Conservation (phyloP, 2,329 filamentous ascomycete genomes). For the Biscogniauxia marginata region DNA sequence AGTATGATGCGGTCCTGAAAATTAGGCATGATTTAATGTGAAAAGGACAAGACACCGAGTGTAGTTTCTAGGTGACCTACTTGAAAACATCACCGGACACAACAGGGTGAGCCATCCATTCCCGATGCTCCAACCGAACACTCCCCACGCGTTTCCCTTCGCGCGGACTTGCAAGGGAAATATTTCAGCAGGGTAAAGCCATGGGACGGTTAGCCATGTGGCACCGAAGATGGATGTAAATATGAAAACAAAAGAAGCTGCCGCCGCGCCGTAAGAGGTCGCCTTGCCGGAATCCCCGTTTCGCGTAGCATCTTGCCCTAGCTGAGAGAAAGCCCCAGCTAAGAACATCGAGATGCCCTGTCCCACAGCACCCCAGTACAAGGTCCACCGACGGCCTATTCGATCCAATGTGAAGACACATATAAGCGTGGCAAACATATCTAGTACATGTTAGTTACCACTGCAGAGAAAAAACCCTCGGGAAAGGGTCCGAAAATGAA, state of each 20-base stretch:
- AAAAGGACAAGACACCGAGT: too few species aligned
- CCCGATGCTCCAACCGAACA: slow-evolving; percentile 73
- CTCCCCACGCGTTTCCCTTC: slow-evolving; percentile 73
- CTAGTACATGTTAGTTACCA: not conserved
- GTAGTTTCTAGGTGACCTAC: slow-evolving; percentile 20
- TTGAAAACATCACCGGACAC: slow-evolving; percentile 29
- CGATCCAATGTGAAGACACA: slow-evolving; percentile 69
- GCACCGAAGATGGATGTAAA: slow-evolving; percentile 65
- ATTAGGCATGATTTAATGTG: too few species aligned
- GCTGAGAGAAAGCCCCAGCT: slow-evolving; percentile 60
- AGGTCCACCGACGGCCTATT: slow-evolving; percentile 66
- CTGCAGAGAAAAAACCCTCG: not conserved
- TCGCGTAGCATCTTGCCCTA: slow-evolving; percentile 47
- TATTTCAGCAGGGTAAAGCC: slow-evolving; percentile 70
- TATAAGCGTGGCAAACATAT: slow-evolving; percentile 64
- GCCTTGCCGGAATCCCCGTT: slow-evolving; percentile 45
- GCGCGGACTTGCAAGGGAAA: slow-evolving; percentile 70
- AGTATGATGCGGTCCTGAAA: not conserved
- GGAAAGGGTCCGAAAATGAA: not conserved
- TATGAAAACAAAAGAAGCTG: slow-evolving; percentile 69
- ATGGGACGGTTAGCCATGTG: slow-evolving; percentile 59
- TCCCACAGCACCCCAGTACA: slow-evolving; percentile 65
- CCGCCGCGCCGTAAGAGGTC: slow-evolving; percentile 58
- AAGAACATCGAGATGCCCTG: slow-evolving; percentile 68
- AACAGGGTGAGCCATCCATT: slow-evolving; percentile 57